Conservation (phyloP, 2,329 filamentous ascomycete genomes). For the Pseudogymnoascus sp. region DNA sequence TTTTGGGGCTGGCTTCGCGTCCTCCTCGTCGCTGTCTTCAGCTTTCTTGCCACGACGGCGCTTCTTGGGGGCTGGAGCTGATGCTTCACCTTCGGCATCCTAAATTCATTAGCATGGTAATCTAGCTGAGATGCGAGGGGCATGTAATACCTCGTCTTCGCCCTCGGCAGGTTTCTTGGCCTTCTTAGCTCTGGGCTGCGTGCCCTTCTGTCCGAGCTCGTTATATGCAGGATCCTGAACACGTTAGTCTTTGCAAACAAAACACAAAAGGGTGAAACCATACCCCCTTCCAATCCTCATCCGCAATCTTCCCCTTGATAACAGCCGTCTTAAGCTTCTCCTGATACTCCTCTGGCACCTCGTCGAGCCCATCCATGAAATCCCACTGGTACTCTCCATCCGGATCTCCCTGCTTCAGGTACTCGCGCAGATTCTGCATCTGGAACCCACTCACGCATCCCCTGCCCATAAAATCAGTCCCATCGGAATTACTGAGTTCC, state of each 20-base stretch:
- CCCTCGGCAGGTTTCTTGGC: conserved; percentile 9
- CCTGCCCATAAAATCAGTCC: conserved; percentile 43
- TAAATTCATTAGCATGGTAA: conserved; percentile 11
- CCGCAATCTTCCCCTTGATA: conserved; percentile 69
- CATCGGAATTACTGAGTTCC: neutral
- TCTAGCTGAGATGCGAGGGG: neutral
- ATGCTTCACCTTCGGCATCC: neutral
- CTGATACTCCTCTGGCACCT: conserved; percentile 50
- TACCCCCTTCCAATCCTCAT: conserved; percentile 85
- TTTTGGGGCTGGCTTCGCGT: conserved; percentile 10
- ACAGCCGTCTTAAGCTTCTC: conserved; percentile 68
- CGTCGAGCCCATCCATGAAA: conserved; percentile 56
- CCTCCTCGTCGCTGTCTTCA: conserved; percentile 14
- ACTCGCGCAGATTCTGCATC: conserved; percentile 56
- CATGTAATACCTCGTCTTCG: conserved; percentile 13
- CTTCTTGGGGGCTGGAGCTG: conserved; percentile 31
- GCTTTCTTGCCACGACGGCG: conserved; percentile 25
- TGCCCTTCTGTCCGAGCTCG: conserved; percentile 24
- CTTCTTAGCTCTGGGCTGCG: conserved; percentile 21
- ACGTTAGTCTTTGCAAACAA: neutral
- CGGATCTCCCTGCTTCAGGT: conserved; percentile 40
- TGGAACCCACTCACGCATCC: conserved; percentile 78
- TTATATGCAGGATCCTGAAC: conserved; percentile 30
- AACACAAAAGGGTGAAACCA: conserved; percentile 30
- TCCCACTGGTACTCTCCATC: conserved; percentile 38